Percentiles rank a stretch among this genome's conserved stretches.
Conservation (phyloP, 106 monocot genomes). For the Dioscorea alata region DNA sequence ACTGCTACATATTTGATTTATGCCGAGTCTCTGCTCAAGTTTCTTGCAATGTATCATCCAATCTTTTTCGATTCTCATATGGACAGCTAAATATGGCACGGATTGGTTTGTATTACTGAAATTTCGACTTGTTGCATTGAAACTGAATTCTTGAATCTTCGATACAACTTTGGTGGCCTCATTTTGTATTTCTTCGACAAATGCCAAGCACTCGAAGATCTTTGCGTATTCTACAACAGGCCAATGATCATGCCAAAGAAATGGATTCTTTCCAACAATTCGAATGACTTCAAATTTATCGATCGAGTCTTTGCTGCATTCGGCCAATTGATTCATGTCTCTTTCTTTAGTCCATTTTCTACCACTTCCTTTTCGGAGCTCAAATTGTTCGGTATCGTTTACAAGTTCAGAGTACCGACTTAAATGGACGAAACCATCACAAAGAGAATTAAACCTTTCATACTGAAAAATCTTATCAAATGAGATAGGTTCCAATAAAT, state of each 20-base stretch:
- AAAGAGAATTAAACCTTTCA: slow-evolving; percentile 68
- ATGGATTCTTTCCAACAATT: slow-evolving; percentile 74
- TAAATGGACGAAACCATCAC: slow-evolving; percentile 54
- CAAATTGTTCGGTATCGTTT: slow-evolving; percentile 41
- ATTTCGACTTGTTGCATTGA: slow-evolving; percentile 7
- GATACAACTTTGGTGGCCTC: slow-evolving; percentile 59
- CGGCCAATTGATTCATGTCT: slow-evolving; percentile 64
- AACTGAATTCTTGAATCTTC: slow-evolving; percentile 46
- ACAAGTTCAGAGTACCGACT: slow-evolving; percentile 45
- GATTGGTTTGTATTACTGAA: neutral
- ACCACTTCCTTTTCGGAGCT: slow-evolving; percentile 84
- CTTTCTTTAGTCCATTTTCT: slow-evolving; percentile 86
- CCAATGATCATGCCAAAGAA: slow-evolving; percentile 99
- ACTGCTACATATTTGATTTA: slow-evolving; percentile 79
- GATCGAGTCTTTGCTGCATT: slow-evolving; percentile 19
- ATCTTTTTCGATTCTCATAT: slow-evolving; percentile 97
- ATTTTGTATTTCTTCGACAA: slow-evolving; percentile 68
- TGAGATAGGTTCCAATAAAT: slow-evolving; percentile 56
- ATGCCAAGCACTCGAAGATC: slow-evolving; percentile 67
- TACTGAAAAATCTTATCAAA: slow-evolving; percentile 81
- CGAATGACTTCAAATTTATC: slow-evolving; percentile 59
- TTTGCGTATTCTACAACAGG: slow-evolving; percentile 67
- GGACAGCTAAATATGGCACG: slow-evolving; percentile 74
- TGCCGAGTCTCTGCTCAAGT: slow-evolving; percentile 59
- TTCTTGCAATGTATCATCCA: slow-evolving; percentile 99